phyloP scores from a whole-genome alignment of 306 rosid species.

The Prunus armeniaca region DNA sequence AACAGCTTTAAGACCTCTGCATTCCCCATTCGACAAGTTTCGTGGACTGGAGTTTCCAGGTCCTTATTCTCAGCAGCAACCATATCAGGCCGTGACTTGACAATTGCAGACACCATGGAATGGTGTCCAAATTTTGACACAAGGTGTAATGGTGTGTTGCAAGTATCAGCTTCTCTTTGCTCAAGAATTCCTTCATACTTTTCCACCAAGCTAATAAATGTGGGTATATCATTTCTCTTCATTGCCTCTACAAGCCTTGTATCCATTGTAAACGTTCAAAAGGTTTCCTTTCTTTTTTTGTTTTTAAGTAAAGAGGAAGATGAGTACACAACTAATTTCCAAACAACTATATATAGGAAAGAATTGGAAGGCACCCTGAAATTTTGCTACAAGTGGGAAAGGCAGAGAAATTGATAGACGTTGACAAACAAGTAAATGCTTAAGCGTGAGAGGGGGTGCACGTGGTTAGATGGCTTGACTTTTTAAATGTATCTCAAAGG shows the following conservation, averaged over 20 bases:
- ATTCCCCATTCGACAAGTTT: conserved; percentile 52
- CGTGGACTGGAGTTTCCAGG: conserved; percentile 64
- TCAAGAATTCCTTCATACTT: conserved; percentile 39
- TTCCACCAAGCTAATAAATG: conserved; percentile 35
- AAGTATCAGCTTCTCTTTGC: conserved; percentile 42
- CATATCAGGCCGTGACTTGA: conserved; percentile 52
- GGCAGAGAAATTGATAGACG: too few species aligned
- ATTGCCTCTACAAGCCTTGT: conserved; percentile 41
- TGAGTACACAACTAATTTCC: too few species aligned
- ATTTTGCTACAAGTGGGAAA: too few species aligned
- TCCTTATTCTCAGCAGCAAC: conserved; percentile 51
- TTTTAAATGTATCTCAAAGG: too few species aligned
- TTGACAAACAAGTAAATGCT: too few species aligned
- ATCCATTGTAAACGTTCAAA: conserved; percentile 37
- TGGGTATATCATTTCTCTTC: conserved; percentile 26
- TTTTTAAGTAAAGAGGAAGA: too few species aligned
- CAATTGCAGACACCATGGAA: conserved; percentile 42
- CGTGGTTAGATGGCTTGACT: too few species aligned
- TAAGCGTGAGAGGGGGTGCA: too few species aligned
- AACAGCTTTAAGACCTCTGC: conserved; percentile 42
- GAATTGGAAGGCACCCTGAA: too few species aligned
- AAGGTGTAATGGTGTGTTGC: conserved; percentile 54
- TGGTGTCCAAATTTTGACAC: conserved; percentile 49
- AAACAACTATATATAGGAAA: too few species aligned
- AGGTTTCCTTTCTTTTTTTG: too few species aligned